Evolutionary conservation across 164 flowering plant genomes (phyloP), one percentile per base, ranked within the genome.

Genomic region (Cinnamomum chago): DNA sequence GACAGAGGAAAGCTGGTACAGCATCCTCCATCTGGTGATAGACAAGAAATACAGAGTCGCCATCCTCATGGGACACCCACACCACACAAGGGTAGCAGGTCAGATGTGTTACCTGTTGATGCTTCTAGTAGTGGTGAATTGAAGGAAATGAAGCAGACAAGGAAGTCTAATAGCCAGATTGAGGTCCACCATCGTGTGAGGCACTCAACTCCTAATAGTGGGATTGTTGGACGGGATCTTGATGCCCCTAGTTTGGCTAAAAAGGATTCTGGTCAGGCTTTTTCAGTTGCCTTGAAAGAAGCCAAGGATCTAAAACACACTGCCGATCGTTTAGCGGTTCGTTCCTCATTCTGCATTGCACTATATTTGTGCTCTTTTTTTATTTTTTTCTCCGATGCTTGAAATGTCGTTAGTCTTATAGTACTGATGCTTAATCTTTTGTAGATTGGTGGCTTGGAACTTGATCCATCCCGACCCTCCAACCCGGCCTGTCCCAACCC

Each of bases 271-370:
- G 83, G 84, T 82, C 92, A 88, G 69, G 83, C 93, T 79, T 94
- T 92, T 76, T 78, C 71, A 17, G 88, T 71, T 81, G 93, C 90
- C 66, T 5, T 96, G 67, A 96, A 89, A 86, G 99, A 96, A 80
- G 98, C 98, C 35, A 92, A 79, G 81, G 87, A 84, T 85, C 84
- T 96, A 23, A 96, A 96, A 81, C 98, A 92, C 81, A 24, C 82
- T 73, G 99, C 99, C 62, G 98, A 96, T 83, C 97, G 98, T 62
- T 78, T 88, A 22, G 90, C 88, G 97, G 99, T 96, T 52, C 50
- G 14, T 73, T 78, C 35, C 47, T 72, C 67, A 62, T 33, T 22
- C 33, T 70, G 69, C 20, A 25, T 17, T 30, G 12, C 35, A 27
- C 28, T 18, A 14, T 25, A 28, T 33, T 30, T 30, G 14, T 24